These are phyloP conservation scores for Metarhizium robertsii DNA, from an alignment of 2,329 filamentous ascomycete species.

Conservation along the genomic window DNA sequence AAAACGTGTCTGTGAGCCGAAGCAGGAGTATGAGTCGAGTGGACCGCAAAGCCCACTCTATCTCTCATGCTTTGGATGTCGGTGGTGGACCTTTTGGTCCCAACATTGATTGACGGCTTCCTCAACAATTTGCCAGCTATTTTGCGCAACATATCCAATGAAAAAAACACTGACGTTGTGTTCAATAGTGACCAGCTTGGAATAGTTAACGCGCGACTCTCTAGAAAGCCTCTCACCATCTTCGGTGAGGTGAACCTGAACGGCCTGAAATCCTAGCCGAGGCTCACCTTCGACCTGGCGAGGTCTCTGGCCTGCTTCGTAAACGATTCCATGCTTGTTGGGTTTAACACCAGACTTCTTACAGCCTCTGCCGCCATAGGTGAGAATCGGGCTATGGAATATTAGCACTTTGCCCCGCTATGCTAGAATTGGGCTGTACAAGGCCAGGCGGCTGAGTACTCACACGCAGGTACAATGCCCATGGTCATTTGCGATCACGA, in stretches of 20 bases:
- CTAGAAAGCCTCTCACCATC: conserved; percentile 34
- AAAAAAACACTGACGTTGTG: conserved; percentile 50
- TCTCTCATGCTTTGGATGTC: conserved; percentile 14
- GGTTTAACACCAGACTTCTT: conserved; percentile 43
- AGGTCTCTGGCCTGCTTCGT: conserved; percentile 25
- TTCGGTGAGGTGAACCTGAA: conserved; percentile 33
- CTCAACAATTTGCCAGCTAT: conserved; percentile 31
- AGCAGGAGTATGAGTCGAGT: not conserved
- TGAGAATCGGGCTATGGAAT: conserved; percentile 39
- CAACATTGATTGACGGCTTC: conserved; percentile 41
- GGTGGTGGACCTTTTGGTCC: conserved; percentile 32
- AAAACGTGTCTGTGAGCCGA: not conserved
- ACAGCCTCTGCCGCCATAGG: conserved; percentile 43
- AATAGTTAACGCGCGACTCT: conserved; percentile 49
- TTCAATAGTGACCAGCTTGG: conserved; percentile 45
- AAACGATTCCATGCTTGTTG: conserved; percentile 43
- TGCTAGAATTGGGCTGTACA: not conserved
- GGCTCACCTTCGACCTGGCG: conserved; percentile 31
- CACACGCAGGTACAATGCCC: conserved; percentile 50
- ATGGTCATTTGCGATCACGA: conserved; percentile 40
- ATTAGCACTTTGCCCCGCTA: not conserved
- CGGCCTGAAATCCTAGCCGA: conserved; percentile 35
- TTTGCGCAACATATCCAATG: conserved; percentile 35
- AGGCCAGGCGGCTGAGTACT: conserved; percentile 5
- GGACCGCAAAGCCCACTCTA: not conserved